These are phyloP conservation scores for Starmera dryadoides DNA, from an alignment of 805 yeast genomes.

Conservation along the genomic window DNA sequence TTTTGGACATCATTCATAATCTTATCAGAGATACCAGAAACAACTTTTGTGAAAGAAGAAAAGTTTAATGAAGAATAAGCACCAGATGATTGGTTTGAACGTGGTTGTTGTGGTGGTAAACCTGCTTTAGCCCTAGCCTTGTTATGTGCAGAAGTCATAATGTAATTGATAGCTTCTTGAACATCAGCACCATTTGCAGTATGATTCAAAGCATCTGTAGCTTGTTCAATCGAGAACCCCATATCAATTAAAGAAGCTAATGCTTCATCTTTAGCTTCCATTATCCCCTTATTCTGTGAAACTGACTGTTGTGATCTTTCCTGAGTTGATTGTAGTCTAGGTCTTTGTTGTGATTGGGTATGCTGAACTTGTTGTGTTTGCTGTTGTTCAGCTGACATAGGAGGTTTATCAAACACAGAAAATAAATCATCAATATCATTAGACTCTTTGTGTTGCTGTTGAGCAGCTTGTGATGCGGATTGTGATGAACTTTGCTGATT, in stretches of 20 bases:
- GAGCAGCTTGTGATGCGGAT: slow-evolving; percentile 1
- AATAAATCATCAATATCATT: slow-evolving; percentile 21
- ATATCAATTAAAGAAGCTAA: slow-evolving; percentile 71
- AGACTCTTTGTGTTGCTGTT: slow-evolving; percentile 1
- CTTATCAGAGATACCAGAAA: slow-evolving; percentile 17
- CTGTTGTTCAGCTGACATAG: slow-evolving; percentile 2
- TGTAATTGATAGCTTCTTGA: slow-evolving; percentile 55
- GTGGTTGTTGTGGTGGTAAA: slow-evolving; percentile 5
- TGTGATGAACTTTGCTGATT: too few relatives aligned
- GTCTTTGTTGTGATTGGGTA: background rate
- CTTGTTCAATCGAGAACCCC: slow-evolving; percentile 62
- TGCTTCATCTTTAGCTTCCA: slow-evolving; percentile 33
- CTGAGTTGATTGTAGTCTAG: background rate
- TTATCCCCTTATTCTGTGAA: background rate
- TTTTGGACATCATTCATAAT: slow-evolving; percentile 23
- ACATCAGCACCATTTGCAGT: slow-evolving; percentile 48
- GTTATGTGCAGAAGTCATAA: slow-evolving; percentile 55
- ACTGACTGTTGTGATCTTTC: background rate
- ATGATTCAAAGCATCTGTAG: slow-evolving; percentile 50
- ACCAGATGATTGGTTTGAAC: slow-evolving; percentile 7
- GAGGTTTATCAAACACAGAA: slow-evolving; percentile 22
- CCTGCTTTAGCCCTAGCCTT: slow-evolving; percentile 25
- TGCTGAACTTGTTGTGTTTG: background rate
- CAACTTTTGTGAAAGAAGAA: slow-evolving; percentile 13
- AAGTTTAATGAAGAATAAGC: slow-evolving; percentile 4